Percentiles rank a stretch among this genome's conserved stretches.
These are phyloP conservation scores for Fusarium pininemorale DNA, from an alignment of 2,329 filamentous ascomycete genomes.

Conservation along the genomic window DNA sequence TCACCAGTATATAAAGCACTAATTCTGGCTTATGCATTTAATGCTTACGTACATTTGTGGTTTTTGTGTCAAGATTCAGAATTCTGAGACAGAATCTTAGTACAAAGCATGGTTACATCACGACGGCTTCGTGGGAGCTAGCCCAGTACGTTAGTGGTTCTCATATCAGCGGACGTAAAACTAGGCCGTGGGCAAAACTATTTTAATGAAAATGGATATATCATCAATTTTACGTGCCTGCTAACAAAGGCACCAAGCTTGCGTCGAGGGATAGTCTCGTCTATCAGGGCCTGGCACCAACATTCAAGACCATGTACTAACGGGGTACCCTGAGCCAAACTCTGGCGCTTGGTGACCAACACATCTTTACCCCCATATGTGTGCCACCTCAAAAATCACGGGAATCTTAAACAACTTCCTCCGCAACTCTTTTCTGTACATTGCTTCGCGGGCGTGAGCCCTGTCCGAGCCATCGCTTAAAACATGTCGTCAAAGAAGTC, in stretches of 20 bases:
- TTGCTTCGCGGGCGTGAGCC: conserved; percentile 21
- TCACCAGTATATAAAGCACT: neutral
- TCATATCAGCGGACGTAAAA: neutral
- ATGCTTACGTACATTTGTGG: neutral
- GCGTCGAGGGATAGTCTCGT: conserved; percentile 42
- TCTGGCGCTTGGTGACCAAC: conserved; percentile 31
- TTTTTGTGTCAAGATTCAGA: neutral
- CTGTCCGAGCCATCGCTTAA: conserved; percentile 22
- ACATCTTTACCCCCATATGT: conserved; percentile 36
- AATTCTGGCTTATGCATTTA: neutral
- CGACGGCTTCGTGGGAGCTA: neutral
- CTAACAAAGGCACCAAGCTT: conserved; percentile 32
- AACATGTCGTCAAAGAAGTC: conserved; percentile 35
- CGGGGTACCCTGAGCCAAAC: conserved; percentile 40
- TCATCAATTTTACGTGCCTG: conserved; percentile 47
- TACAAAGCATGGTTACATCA: neutral
- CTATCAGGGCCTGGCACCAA: conserved; percentile 44
- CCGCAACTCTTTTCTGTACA: conserved; percentile 36
- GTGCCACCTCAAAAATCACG: conserved; percentile 40
- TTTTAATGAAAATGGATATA: conserved; percentile 40
- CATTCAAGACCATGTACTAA: conserved; percentile 39
- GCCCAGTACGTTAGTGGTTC: neutral
- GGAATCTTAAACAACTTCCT: conserved; percentile 44
- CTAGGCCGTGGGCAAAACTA: neutral
- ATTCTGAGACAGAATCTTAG: neutral